Percentiles rank a stretch among this genome's conserved stretches.
Evolutionary conservation across 345 rosid genomes (phyloP).

Genomic region (Syzygium aqueum): DNA sequence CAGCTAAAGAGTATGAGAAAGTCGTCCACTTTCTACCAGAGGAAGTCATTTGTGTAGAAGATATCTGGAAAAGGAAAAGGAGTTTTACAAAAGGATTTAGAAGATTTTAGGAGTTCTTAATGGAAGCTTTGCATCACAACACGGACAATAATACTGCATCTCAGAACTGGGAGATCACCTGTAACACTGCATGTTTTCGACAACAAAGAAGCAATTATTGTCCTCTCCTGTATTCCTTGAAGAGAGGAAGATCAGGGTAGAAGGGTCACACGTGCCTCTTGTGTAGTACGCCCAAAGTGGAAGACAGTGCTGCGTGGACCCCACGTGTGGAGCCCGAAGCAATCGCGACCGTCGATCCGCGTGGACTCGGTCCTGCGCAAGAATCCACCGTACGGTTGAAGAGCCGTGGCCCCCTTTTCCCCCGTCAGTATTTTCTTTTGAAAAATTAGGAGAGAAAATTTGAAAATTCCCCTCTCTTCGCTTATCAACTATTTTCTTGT

Average conservation of each 20-base stretch:
- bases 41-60: not conserved
- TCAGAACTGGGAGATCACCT: conserved; percentile 16
- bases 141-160: not conserved
- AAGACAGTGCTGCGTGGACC: not conserved
- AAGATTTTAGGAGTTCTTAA: not conserved
- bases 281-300: not conserved
- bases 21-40: not conserved
- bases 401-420: not conserved
- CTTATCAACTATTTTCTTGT: not conserved
- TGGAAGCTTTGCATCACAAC: not conserved
- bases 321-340: not conserved
- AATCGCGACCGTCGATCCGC: not conserved
- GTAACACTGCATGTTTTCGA: conserved; percentile 53
- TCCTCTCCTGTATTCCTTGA: conserved; percentile 49
- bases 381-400: not conserved
- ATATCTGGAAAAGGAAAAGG: not conserved
- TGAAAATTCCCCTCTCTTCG: not conserved
- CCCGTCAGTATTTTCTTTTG: not conserved
- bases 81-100: not conserved
- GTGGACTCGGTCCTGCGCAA: not conserved
- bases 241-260: conserved; percentile 10
- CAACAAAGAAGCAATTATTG: conserved; percentile 45
- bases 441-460: not conserved
- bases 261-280: not conserved
- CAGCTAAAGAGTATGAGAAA: not conserved